Base-by-base conservation (phyloP, 1,139 yeast species). In the Fermentozyma sake region DNA sequence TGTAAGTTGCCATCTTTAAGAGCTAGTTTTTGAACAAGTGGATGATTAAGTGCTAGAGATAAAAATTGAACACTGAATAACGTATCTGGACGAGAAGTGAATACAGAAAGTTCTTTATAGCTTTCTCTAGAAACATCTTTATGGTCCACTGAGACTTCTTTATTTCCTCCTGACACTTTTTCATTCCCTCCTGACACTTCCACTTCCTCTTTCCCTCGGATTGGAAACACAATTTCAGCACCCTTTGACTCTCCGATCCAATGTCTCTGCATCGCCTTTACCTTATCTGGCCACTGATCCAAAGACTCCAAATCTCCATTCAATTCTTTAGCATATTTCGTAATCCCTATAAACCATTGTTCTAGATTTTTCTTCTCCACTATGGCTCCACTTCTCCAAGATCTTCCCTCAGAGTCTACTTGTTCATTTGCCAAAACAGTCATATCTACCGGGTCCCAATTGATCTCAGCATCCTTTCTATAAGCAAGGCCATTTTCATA, bases 371-470 rank as follows among this genome's bases (percentile, higher is more conserved):
- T 70, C 52, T 85, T 86, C 50, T 91, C 96, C 0, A 89, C 98
- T 11, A 79, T 33, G 0, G 97, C 98, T 2, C 98, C 98, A 3
- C 96, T 86, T 53, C 98, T 72, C 98, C 98, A 91, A 0, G 96
- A 86, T 31, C 77, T 66, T 0, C 98, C 98, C 23, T 84, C 73
- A 2, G 81, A 55, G 51, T 91, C 98, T 3, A 91, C 97, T 52
- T 91, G 98, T 53, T 91, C 98, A 51, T 91, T 91, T 1, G 98
- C 98, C 36, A 91, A 61, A 1, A 91, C 98, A 0, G 98, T 91
- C 42, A 79, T 71, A 44, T 91, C 98, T 0, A 91, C 75, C 0
- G 98, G 98, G 53, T 91, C 98, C 98, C 98, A 91, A 49, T 91
- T 91, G 31, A 91, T 93, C 42, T 81, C 85, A 0, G 96, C 95